Conservation (phyloP, 2,329 filamentous ascomycete species). For the Diaporthe caulivora region DNA sequence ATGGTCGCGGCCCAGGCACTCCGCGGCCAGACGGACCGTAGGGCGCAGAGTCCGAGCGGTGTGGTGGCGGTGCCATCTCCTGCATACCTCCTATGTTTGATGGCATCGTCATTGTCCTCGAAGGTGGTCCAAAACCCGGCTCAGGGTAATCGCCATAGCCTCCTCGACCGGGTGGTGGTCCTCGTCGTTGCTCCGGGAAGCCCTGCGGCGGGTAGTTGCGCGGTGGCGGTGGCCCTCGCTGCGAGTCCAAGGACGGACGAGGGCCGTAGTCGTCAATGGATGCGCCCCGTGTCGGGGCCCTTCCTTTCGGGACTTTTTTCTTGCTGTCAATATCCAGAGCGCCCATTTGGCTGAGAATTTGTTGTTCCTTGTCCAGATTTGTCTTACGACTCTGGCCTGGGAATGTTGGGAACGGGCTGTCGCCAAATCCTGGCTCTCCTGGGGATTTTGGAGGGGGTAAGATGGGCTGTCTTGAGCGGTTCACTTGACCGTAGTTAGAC, state of each 20-base stretch:
- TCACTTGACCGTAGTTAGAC: constrained; percentile 42
- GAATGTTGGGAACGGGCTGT: constrained; percentile 57
- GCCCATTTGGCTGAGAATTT: constrained; percentile 57
- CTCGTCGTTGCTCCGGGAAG: constrained; percentile 53
- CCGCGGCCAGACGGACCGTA: constrained; percentile 60
- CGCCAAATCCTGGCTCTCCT: constrained; percentile 51
- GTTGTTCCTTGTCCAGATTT: constrained; percentile 55
- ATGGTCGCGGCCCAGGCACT: constrained; percentile 62
- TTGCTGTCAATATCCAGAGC: constrained; percentile 52
- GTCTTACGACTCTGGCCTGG: constrained; percentile 55
- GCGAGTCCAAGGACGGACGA: constrained; percentile 51
- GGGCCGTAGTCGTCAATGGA: constrained; percentile 47
- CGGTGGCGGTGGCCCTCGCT: constrained; percentile 50
- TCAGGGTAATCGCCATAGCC: constrained; percentile 54
- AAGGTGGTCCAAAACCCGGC: constrained; percentile 62
- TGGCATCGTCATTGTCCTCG: constrained; percentile 74
- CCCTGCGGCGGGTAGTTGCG: constrained; percentile 53
- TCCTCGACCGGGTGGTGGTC: constrained; percentile 46
- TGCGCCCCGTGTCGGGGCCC: constrained; percentile 40
- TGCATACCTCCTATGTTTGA: constrained; percentile 56
- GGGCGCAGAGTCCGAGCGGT: constrained; percentile 59
- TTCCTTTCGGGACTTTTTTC: constrained; percentile 36
- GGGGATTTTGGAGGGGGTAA: constrained; percentile 36
- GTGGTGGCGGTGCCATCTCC: constrained; percentile 49
- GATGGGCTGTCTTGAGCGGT: constrained; percentile 47